Base-by-base conservation (phyloP, 805 yeast species). In the Clavispora phyllophila region DNA sequence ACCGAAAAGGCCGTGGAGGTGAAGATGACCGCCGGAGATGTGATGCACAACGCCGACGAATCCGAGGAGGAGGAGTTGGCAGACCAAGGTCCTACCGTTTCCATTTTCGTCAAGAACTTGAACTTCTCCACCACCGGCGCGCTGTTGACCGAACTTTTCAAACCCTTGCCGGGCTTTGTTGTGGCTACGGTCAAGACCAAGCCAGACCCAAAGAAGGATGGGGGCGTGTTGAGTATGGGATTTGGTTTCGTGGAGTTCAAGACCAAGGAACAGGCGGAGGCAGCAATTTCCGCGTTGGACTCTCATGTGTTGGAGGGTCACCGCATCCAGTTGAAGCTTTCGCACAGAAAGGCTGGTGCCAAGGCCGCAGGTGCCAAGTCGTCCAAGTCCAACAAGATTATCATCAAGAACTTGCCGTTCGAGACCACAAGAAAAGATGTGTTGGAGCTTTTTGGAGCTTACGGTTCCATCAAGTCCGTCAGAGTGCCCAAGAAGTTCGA, bases 401-500 rank as follows among this genome's bases (percentile, higher is more conserved):
- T 93, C 62, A 89, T 93, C 63, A 93, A 93, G 82, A 93, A 93
- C 68, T 78, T 93, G 65, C 98, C 99, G 46, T 93, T 93, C 65
- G 99, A 93, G 68, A 90, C 97, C 17, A 76, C 93, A 2, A 81
- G 96, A 66, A 85, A 87, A 57, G 98, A 93, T 58, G 81, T 93
- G n/a, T 81, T 87, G 56, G 95, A 89, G 61, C 72, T 93, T 50
- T 90, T 93, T 66, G 89, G 93, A 45, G 83, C 98, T 1, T 93
- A 91, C 68, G 99, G 99, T 45, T 90, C 87, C 65, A 73, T 93
- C 57, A 87, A 90, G 57, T 86, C 97, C 2, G 96, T 90, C 34
- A 81, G 99, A 59, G 91, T 93, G 38, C 99, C 99, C 25, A 85
- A 86, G 78, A 93, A 93, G 63, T 90, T 91, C 70, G 95, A 93